Base-by-base conservation (phyloP, 2,329 filamentous ascomycete species). In the Penicillium rolfsii region DNA sequence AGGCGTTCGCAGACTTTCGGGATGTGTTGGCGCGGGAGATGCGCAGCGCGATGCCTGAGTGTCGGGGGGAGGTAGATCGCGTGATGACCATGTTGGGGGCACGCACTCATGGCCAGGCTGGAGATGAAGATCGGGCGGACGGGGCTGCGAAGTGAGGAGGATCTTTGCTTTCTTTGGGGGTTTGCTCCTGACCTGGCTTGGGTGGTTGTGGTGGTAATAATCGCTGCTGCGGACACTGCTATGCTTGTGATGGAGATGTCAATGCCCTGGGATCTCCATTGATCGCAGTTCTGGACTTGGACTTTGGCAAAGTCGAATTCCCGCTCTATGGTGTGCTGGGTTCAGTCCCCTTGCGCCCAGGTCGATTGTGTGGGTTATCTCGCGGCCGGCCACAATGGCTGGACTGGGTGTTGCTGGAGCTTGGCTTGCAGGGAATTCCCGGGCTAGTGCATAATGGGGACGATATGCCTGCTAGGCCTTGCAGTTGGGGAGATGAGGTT, bases 11-110 rank as follows among this genome's bases (percentile, higher is more conserved):
- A 11, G 74, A 79, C 48, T 85, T 89, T 63, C 80, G 84, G 60
- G 83, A 88, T 71, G 81, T 86, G 43, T 74, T 88, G 63, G 86
- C 84, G 3, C 74, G 80, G 65, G 84, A 87, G 72, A 83, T 88
- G 73, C 81, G 81, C 58, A 80, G 80, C 58, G 84, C 80, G 5
- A 85, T 87, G 70, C 85, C 85, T 2, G 85, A 86, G 52, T 80
- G 85, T 67, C 76, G 76, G 55, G 77, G 76, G 35, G 84, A 87
- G 64, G 82, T 87, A 5, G 78, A 79, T 62, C 77, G 77, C 55
- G 79, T 85, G 11, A 74, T 87, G 49, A 74, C 77, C 63, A 77
- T 74, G 50, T 76, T 71, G 14, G 71, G 75, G n/a, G 45, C 26
- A 52, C 63, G 58, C 12, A 53, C 30, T 33, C 30, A 33, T 8